Evolutionary conservation across 2,329 filamentous ascomycete species (phyloP).

Genomic region (Colletotrichum limetticola): DNA sequence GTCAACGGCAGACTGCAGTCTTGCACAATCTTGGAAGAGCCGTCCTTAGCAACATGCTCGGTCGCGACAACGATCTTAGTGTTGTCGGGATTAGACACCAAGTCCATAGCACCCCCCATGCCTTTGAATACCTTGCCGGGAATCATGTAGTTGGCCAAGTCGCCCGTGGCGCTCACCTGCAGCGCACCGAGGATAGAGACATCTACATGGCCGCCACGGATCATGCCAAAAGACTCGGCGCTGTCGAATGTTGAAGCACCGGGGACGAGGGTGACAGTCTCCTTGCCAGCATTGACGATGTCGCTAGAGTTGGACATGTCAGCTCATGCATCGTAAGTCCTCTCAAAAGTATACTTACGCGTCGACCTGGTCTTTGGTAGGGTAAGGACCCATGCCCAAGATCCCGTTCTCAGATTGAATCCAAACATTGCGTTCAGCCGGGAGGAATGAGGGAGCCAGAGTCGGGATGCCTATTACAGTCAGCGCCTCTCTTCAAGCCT

Average conservation of each 20-base stretch:
- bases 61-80: constrained; percentile 80
- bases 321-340: not conserved
- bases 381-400: constrained; percentile 85
- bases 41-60: constrained; percentile 76
- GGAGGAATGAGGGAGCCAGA: constrained; percentile 81
- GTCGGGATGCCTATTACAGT: constrained; percentile 76
- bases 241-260: constrained; percentile 84
- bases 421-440: constrained; percentile 77
- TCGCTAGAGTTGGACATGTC: constrained; percentile 55
- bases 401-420: constrained; percentile 90
- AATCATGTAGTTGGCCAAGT: constrained; percentile 91
- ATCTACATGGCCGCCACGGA: constrained; percentile 84
- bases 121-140: constrained; percentile 89
- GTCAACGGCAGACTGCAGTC: constrained; percentile 73
- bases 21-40: constrained; percentile 73
- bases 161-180: constrained; percentile 81
- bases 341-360: constrained; percentile 46
- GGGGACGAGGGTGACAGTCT: constrained; percentile 83
- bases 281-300: constrained; percentile 88
- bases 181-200: constrained; percentile 86
- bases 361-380: constrained; percentile 77
- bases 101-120: constrained; percentile 84
- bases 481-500: not conserved
- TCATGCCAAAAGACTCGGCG: constrained; percentile 88
- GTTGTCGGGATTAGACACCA: constrained; percentile 76